phyloP scores from a whole-genome alignment of 192 early-diverging fungal species.

The Coemansia sp. region DNA sequence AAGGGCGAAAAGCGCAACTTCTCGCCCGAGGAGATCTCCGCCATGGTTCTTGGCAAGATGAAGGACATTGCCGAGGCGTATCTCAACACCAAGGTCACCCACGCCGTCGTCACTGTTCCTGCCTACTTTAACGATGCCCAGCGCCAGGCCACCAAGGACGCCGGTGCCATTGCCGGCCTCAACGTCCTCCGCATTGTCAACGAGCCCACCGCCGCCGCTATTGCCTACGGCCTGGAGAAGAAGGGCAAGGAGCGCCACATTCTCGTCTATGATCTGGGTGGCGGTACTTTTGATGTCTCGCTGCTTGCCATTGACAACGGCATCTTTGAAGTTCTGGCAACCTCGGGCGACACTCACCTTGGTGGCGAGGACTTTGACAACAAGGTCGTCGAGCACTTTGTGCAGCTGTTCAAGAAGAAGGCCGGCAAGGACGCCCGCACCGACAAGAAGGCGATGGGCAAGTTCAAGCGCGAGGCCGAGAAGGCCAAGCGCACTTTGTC shows the following conservation, averaged over 20 bases:
- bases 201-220: conserved; percentile 86
- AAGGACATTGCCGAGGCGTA: conserved; percentile 78
- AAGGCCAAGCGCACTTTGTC: conserved; percentile 97
- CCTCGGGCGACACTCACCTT: conserved; percentile 77
- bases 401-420: conserved; percentile 90
- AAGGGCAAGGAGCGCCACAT: conserved; percentile 69
- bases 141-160: conserved; percentile 90
- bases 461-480: conserved; percentile 90
- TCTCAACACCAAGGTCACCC: conserved; percentile 63
- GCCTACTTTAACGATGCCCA: conserved; percentile 91
- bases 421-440: conserved; percentile 69
- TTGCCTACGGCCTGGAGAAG: conserved; percentile 82
- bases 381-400: conserved; percentile 76
- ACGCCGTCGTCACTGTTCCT: conserved; percentile 70
- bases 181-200: conserved; percentile 87
- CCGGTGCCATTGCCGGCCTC: conserved; percentile 79
- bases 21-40: conserved; percentile 94
- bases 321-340: conserved; percentile 77
- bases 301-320: conserved; percentile 70
- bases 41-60: conserved; percentile 84
- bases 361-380: conserved; percentile 83
- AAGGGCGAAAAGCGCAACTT: conserved; percentile 86
- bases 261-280: conserved; percentile 79
- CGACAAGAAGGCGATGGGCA: conserved; percentile 88
- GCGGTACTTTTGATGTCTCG: conserved; percentile 85